A percentile compares a stretch with the other conserved stretches of the same genome.
phyloP scores from a whole-genome alignment of 768 basidiomycete species.

The Tricholoma flavovirens region DNA sequence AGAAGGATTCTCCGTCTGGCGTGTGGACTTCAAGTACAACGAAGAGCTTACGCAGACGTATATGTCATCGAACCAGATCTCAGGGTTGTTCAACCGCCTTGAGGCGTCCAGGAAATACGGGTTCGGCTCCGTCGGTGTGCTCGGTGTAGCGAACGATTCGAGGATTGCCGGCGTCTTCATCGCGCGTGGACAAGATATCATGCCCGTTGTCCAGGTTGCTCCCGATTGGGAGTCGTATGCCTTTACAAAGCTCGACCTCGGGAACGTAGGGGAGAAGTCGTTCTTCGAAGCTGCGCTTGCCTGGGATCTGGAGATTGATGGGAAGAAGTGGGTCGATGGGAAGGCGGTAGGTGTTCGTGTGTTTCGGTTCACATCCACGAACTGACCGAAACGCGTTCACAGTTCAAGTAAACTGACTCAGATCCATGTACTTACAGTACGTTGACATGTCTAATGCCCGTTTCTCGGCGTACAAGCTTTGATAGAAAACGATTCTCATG shows the following conservation, averaged over 20 bases:
- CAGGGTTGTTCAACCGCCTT: slow-evolving; percentile 96
- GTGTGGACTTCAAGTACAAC: slow-evolving; percentile 95
- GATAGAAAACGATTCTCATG: neutral
- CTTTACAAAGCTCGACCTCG: slow-evolving; percentile 73
- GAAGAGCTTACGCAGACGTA: slow-evolving; percentile 85
- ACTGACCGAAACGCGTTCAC: neutral
- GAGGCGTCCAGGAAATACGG: slow-evolving; percentile 97
- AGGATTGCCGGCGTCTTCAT: slow-evolving; percentile 80
- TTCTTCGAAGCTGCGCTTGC: slow-evolving; percentile 75
- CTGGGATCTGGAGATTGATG: slow-evolving; percentile 74
- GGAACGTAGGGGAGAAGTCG: slow-evolving; percentile 68
- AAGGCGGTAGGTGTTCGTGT: slow-evolving; percentile 51
- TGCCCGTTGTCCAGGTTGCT: slow-evolving; percentile 69
- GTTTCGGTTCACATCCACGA: neutral
- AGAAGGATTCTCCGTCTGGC: slow-evolving; percentile 86
- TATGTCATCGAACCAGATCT: slow-evolving; percentile 93
- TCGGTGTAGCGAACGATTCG: slow-evolving; percentile 74
- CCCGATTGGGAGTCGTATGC: slow-evolving; percentile 91
- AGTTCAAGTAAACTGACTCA: slow-evolving; percentile 2
- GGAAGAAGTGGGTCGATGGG: slow-evolving; percentile 73
- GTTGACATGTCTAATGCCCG: neutral
- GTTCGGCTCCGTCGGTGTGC: slow-evolving; percentile 89
- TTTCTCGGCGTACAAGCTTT: neutral
- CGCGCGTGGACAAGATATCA: slow-evolving; percentile 70
- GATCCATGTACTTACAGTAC: neutral